Evolutionary conservation across 306 rosid species (phyloP), one percentile per base, ranked within the genome.

Genomic region (Aeschynomene evenia): DNA sequence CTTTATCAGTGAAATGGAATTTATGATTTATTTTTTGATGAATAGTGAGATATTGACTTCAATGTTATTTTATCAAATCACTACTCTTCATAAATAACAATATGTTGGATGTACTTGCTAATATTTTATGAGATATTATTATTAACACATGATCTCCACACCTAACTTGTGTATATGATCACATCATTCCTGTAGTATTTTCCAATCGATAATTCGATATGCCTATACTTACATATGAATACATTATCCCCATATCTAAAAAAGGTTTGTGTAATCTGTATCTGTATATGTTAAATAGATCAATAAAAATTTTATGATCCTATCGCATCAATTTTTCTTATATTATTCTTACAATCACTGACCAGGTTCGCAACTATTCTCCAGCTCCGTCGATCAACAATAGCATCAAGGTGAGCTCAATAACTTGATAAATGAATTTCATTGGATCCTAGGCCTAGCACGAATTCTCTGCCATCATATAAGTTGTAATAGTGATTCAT

Each of bases 291-390:
- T 68, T 11, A 12, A 52, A 19, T 15, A 62, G 13, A 49, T 49
- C 13, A 11, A 9, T 62, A 43, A 7, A 19, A 23, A 12, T 42
- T 57, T 34, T 46, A 18, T 40, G 14, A 29, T 81, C 28, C 33
- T 42, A 42, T 75, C 59, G 64, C 46, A 28, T 63, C 62, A 26
- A 23, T 48, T 72, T 37, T 8, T 28, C 0, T 57, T 63, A 60
- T 62, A 59, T 76, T 18, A 48, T 77, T 52, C 49, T 51, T 56
- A 56, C 72, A 36, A 40, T 63, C 57, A 51, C 78, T 81, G 59
- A 37, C 58, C 84, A 94, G 99, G 99, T 94, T 80, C 97, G 86
- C 78, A 94, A 94, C 83, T 94, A 87, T 83, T 49, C 95, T 57
- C 96, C 95, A 40, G 73, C 68, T 84, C 99, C 99, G 33, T 68